phyloP scores from a whole-genome alignment of 2,329 filamentous ascomycete genomes.

The Penicillium sp. region DNA sequence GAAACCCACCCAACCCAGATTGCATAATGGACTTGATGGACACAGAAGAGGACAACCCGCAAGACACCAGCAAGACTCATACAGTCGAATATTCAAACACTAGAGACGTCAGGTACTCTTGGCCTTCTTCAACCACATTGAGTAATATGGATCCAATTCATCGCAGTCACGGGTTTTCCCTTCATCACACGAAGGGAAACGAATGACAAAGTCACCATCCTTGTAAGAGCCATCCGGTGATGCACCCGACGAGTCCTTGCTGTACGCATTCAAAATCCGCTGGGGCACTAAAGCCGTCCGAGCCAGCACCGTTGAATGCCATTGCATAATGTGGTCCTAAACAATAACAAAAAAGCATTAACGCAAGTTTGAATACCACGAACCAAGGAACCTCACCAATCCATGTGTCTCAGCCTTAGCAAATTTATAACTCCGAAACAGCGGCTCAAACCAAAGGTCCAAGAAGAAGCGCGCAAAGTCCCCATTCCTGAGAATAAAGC shows the following conservation, averaged over 20 bases:
- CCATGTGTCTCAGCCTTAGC: conserved; percentile 93
- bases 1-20: conserved; percentile 17
- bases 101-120: conserved; percentile 27
- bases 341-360: conserved; percentile 30
- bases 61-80: background rate
- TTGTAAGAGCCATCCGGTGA: conserved; percentile 68
- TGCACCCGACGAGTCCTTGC: conserved; percentile 49
- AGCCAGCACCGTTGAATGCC: conserved; percentile 94
- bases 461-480: conserved; percentile 93
- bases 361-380: background rate
- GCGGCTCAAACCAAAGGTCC: conserved; percentile 93
- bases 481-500: conserved; percentile 79
- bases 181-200: conserved; percentile 73
- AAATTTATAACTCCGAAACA: conserved; percentile 95
- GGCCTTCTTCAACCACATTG: conserved; percentile 47
- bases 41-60: background rate
- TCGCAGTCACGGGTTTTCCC: conserved; percentile 66
- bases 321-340: conserved; percentile 87
- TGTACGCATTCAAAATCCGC: conserved; percentile 80
- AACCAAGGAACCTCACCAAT: conserved; percentile 64
- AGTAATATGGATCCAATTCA: conserved; percentile 67
- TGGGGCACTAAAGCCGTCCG: conserved; percentile 91
- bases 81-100: background rate
- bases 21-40: background rate
- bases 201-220: conserved; percentile 83